Conservation (phyloP, 1,284 basidiomycete genomes). For the Microbotryum violaceum region DNA sequence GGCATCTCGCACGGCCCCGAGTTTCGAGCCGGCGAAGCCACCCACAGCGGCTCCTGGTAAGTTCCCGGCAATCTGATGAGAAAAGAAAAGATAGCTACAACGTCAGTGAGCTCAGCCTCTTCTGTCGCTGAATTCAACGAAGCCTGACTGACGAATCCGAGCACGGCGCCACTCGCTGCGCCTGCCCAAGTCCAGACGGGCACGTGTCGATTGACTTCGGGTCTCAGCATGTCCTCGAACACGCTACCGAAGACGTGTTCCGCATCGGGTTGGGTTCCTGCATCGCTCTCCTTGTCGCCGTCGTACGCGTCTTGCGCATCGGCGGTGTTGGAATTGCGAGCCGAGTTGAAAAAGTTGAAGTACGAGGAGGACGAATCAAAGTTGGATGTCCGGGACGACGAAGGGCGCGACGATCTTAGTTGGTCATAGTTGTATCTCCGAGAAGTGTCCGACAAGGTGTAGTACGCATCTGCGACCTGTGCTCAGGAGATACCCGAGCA, state of each 20-base stretch:
- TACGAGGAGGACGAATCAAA: conserved; percentile 61
- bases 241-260: conserved; percentile 77
- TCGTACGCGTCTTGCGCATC: conserved; percentile 34
- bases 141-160: conserved; percentile 54
- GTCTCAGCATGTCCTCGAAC: conserved; percentile 72
- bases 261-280: conserved; percentile 55
- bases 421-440: conserved; percentile 39
- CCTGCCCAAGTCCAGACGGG: conserved; percentile 74
- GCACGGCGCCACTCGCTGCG: conserved; percentile 52
- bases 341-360: conserved; percentile 35
- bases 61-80: conserved; percentile 61
- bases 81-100: neutral
- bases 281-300: conserved; percentile 34
- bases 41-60: conserved; percentile 58
- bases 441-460: conserved; percentile 71
- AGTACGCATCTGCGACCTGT: conserved; percentile 82
- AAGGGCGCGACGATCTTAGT: conserved; percentile 48
- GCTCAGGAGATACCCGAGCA: conserved; percentile 38
- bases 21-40: conserved; percentile 70
- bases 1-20: conserved; percentile 82
- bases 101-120: neutral
- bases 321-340: conserved; percentile 36
- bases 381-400: conserved; percentile 51
- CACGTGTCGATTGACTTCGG: conserved; percentile 57
- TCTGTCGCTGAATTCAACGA: too few relatives aligned